Conservation (phyloP, 1,284 basidiomycete genomes). For the Austroboletus novae-zelandiae region DNA sequence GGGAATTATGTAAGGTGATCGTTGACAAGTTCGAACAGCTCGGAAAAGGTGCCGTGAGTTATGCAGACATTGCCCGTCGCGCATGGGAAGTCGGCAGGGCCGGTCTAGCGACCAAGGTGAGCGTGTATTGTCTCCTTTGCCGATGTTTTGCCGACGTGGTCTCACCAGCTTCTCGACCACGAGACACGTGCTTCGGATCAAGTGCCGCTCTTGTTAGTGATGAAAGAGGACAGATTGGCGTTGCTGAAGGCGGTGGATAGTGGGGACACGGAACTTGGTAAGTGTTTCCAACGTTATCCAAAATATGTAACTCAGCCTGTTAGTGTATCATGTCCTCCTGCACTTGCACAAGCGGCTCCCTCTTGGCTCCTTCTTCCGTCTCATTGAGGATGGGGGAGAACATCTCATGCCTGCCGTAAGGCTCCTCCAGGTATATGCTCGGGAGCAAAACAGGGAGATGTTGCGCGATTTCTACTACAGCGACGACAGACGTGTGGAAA, state of each 20-base stretch:
- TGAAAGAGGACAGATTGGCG: conserved; percentile 93
- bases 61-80: conserved; percentile 91
- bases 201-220: conserved; percentile 86
- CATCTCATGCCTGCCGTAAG: conserved; percentile 70
- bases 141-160: not conserved
- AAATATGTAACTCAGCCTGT: not conserved
- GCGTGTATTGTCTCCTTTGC: conserved; percentile 6
- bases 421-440: conserved; percentile 84
- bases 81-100: conserved; percentile 92
- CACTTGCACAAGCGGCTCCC: conserved; percentile 81
- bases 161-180: conserved; percentile 79
- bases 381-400: conserved; percentile 87
- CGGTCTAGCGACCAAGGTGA: conserved; percentile 84
- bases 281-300: conserved; percentile 17
- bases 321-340: conserved; percentile 89
- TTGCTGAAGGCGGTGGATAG: conserved; percentile 90
- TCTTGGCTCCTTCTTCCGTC: conserved; percentile 91
- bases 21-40: conserved; percentile 83
- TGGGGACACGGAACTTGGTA: conserved; percentile 93
- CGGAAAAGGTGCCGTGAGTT: conserved; percentile 76
- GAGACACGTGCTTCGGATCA: conserved; percentile 90
- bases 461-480: conserved; percentile 97
- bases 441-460: conserved; percentile 88
- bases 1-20: conserved; percentile 77
- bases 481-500: conserved; percentile 93